Evolutionary conservation across 345 rosid genomes (phyloP).

Genomic region (Bruguiera gymnorhiza): DNA sequence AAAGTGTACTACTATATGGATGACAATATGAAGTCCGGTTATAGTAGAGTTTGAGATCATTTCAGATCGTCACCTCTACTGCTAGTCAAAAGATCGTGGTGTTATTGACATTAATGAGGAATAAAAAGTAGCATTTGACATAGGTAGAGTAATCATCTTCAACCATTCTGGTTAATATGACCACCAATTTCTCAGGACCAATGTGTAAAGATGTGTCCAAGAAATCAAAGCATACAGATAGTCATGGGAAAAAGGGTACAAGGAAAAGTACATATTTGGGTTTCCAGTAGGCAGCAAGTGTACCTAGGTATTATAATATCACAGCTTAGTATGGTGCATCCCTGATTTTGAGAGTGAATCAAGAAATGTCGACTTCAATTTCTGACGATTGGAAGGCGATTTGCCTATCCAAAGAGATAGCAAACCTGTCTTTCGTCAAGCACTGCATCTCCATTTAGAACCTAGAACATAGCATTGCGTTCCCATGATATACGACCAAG

Average conservation of each 20-base stretch:
- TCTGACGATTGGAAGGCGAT: not conserved
- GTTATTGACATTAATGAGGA: too few relatives aligned
- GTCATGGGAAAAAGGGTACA: not conserved
- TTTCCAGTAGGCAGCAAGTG: not conserved
- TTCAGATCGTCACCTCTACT: too few relatives aligned
- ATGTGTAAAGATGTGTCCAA: not conserved
- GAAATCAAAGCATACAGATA: too few relatives aligned
- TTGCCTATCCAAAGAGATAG: not conserved
- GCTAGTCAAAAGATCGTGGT: too few relatives aligned
- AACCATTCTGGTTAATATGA: not conserved
- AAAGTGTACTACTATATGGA: too few relatives aligned
- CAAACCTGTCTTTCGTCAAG: constrained; percentile 3
- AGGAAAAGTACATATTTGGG: not conserved
- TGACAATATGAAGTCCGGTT: too few relatives aligned
- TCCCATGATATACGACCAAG: too few relatives aligned
- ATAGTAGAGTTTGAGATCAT: too few relatives aligned
- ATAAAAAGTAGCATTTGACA: too few relatives aligned
- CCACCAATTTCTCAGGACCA: not conserved
- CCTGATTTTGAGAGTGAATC: not conserved
- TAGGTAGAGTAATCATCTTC: too few relatives aligned
- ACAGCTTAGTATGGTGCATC: not conserved
- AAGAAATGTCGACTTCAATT: not conserved
- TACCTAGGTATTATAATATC: not conserved
- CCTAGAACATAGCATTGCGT: not conserved
- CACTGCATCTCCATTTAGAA: not conserved